A percentile compares a stretch with the other conserved stretches of the same genome.
phyloP scores from a whole-genome alignment of 2,329 filamentous ascomycete species.

The Paecilomyces dactylethromorphus region DNA sequence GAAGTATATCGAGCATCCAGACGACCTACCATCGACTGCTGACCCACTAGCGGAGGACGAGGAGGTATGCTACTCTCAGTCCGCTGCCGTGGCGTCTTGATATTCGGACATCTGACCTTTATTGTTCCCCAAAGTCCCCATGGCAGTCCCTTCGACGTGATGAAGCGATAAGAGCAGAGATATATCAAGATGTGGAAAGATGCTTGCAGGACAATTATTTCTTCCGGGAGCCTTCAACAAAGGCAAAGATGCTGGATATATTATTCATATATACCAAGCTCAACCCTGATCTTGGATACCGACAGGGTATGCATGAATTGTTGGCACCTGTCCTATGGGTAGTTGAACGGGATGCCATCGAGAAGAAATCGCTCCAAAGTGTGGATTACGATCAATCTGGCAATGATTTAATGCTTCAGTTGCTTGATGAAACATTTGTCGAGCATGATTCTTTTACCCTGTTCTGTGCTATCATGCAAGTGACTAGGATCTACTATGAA shows the following conservation, averaged over 20 bases:
- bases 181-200: constrained; percentile 87
- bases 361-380: constrained; percentile 35
- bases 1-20: constrained; percentile 75
- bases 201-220: constrained; percentile 85
- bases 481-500: constrained; percentile 80
- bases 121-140: constrained; percentile 59
- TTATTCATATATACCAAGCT: constrained; percentile 94
- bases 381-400: constrained; percentile 23
- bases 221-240: constrained; percentile 73
- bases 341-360: constrained; percentile 72
- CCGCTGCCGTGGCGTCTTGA: constrained; percentile 36
- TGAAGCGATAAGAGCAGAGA: constrained; percentile 77
- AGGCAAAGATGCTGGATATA: constrained; percentile 77
- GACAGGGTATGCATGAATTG: constrained; percentile 98
- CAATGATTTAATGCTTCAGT: constrained; percentile 54
- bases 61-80: constrained; percentile 43
- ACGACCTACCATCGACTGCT: constrained; percentile 65
- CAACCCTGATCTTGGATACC: constrained; percentile 78
- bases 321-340: constrained; percentile 84
- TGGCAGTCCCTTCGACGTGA: constrained; percentile 85
- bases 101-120: constrained; percentile 14
- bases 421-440: constrained; percentile 66
- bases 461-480: constrained; percentile 83
- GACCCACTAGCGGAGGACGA: constrained; percentile 85
- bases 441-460: constrained; percentile 89